Base-by-base conservation (phyloP, 139 green algal species). In the Limnomonas spitsbergensis region DNA sequence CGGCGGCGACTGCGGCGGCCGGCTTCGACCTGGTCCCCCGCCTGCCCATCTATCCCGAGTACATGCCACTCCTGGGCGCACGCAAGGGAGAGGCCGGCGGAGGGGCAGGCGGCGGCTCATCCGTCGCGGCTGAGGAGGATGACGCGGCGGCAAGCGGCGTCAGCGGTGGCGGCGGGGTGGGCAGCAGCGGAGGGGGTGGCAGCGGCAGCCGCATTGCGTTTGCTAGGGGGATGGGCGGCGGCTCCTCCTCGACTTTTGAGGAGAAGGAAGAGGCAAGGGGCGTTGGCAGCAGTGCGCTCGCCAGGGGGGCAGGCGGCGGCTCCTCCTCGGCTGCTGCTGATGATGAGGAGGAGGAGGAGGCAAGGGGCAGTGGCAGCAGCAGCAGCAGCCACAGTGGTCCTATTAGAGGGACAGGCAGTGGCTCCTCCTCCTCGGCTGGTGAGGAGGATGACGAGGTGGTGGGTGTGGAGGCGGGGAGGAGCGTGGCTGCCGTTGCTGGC, bases 1-100 rank as follows among this genome's bases (percentile, higher is more conserved):
- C 91, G 36, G 69, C 53, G 3, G 90, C 83, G 36, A 90, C 86
- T 1, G 89, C 90, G 9, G 80, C 70, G 1, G 61, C 80, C 9
- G 90, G 93, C 71, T 91, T 90, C 37, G 53, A 81, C 4, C 84
- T 97, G 42, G 76, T 96, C 53, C 94, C 94, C 0, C 82, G 94
- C 27, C 87, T 97, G 78, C 86, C 91, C 0, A 77, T 94, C 2
- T 96, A 97, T 78, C 89, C 94, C 0, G 1, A 71, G 3, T 93
- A 88, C 71, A 20, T 92, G 27, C 53, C 70, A 0, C 56, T 86
- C 40, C 26, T 75, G 7, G 37, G 31, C 36, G 9, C 24, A 40
- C 7, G 35, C 40, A 38, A 38, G 37, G 26, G 69, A 24, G 37
- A n/a, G n/a, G n/a, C n/a, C 66, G 26, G 38, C 32, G 66, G 0